Evolutionary conservation across 495 filamentous ascomycete species (phyloP).

Genomic region (Xylaria longipes): DNA sequence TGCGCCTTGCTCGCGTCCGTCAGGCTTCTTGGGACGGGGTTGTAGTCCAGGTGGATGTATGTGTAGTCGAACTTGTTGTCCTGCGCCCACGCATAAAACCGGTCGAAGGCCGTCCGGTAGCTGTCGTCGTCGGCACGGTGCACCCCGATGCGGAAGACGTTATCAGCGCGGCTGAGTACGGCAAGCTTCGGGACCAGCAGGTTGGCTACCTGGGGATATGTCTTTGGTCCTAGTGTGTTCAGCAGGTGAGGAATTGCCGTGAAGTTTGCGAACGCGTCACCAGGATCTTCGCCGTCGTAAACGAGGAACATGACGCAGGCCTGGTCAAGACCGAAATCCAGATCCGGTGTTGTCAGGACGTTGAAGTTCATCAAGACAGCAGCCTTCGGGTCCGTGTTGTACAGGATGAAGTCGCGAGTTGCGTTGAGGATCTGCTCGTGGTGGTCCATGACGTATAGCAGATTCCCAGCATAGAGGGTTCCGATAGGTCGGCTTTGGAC

Average conservation of each 20-base stretch:
- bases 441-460: conserved; percentile 40
- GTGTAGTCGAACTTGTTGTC: conserved; percentile 41
- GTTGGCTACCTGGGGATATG: conserved; percentile 42
- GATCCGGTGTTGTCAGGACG: conserved; percentile 35
- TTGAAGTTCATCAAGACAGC: conserved; percentile 45
- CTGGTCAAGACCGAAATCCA: conserved; percentile 32
- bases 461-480: conserved; percentile 41
- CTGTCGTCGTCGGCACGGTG: conserved; percentile 38
- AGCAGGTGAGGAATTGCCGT: conserved; percentile 39
- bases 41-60: conserved; percentile 43
- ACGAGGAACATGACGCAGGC: conserved; percentile 48
- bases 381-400: conserved; percentile 45
- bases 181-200: conserved; percentile 42
- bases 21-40: conserved; percentile 43
- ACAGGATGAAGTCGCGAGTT: conserved; percentile 41
- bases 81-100: conserved; percentile 42
- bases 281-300: conserved; percentile 44
- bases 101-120: conserved; percentile 34
- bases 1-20: conserved; percentile 46
- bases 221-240: conserved; percentile 38
- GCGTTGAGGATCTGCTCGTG: conserved; percentile 37
- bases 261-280: conserved; percentile 41
- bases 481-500: conserved; percentile 42
- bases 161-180: conserved; percentile 40
- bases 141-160: conserved; percentile 47